phyloP scores from a whole-genome alignment of 2,329 filamentous ascomycete species.

The Claviceps sp. region DNA sequence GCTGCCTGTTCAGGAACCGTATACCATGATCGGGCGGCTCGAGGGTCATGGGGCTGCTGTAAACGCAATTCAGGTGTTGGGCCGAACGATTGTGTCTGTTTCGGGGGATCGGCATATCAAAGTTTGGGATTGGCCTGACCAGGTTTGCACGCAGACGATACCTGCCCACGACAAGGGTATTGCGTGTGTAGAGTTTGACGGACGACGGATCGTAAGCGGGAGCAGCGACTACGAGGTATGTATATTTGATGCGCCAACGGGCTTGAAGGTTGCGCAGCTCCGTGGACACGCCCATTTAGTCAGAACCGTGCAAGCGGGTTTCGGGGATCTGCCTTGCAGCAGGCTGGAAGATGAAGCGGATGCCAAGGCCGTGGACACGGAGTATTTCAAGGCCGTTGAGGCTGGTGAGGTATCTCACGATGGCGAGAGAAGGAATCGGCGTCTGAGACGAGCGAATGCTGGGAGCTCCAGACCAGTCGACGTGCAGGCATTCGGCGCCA shows the following conservation, averaged over 20 bases:
- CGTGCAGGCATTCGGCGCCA: conserved; percentile 69
- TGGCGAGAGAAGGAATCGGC: conserved; percentile 18
- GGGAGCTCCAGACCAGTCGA: conserved; percentile 64
- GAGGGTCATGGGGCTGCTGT: conserved; percentile 83
- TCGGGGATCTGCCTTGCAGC: conserved; percentile 76
- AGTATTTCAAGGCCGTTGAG: conserved; percentile 51
- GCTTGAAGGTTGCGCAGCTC: conserved; percentile 79
- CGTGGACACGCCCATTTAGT: conserved; percentile 74
- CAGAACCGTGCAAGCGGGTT: conserved; percentile 87
- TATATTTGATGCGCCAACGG: conserved; percentile 78
- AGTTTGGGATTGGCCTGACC: conserved; percentile 80
- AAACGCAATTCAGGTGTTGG: conserved; percentile 86
- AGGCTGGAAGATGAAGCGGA: conserved; percentile 59
- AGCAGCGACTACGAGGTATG: conserved; percentile 94
- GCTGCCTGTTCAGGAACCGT: conserved; percentile 46
- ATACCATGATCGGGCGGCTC: conserved; percentile 63
- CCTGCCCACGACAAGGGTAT: conserved; percentile 89
- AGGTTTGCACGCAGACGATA: conserved; percentile 62
- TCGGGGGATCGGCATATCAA: conserved; percentile 91
- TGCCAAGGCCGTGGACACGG: conserved; percentile 58
- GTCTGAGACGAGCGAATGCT: conserved; percentile 42
- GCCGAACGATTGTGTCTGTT: conserved; percentile 79
- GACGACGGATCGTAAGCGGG: conserved; percentile 82
- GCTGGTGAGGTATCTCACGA: conserved; percentile 32
- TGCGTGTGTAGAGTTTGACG: conserved; percentile 94